These are phyloP conservation scores for Kodamaea restingae DNA, from an alignment of 805 yeast species.

Conservation along the genomic window DNA sequence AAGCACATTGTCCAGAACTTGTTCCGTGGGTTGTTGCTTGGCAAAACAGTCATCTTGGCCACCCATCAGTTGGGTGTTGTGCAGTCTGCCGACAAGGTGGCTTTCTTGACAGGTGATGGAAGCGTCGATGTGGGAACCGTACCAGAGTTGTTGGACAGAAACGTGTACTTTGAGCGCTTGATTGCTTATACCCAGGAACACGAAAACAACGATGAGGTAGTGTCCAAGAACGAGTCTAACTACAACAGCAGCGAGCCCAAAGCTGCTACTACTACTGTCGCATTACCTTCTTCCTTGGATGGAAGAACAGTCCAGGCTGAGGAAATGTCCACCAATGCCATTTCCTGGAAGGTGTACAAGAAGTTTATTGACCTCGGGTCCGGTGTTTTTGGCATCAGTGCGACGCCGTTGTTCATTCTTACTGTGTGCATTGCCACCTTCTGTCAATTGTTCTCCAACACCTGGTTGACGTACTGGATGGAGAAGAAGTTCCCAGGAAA, in stretches of 20 bases:
- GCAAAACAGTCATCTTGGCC: conserved; percentile 37
- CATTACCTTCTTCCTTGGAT: conserved; percentile 8
- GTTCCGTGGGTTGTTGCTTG: conserved; percentile 30
- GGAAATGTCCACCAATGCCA: conserved; percentile 36
- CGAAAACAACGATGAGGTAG: conserved; percentile 26
- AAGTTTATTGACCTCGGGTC: conserved; percentile 35
- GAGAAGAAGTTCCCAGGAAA: conserved; percentile 27
- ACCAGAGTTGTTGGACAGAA: conserved; percentile 30
- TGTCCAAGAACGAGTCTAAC: conserved; percentile 15
- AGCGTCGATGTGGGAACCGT: conserved; percentile 36
- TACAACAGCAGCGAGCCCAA: conserved; percentile 5
- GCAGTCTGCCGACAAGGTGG: conserved; percentile 35
- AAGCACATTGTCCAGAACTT: conserved; percentile 35
- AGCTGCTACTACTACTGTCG: too few species aligned
- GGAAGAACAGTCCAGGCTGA: conserved; percentile 36
- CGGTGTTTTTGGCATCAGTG: conserved; percentile 33
- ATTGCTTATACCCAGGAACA: conserved; percentile 41
- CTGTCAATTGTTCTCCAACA: conserved; percentile 40
- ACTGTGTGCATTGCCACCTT: conserved; percentile 35
- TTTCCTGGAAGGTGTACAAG: conserved; percentile 37
- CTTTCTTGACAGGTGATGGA: conserved; percentile 41
- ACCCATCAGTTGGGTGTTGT: conserved; percentile 42
- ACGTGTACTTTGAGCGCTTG: conserved; percentile 46
- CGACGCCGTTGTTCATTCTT: conserved; percentile 31
- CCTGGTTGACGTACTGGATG: conserved; percentile 44